These are phyloP conservation scores for Aspergillus calidoustus DNA, from an alignment of 2,329 filamentous ascomycete species.

Conservation along the genomic window DNA sequence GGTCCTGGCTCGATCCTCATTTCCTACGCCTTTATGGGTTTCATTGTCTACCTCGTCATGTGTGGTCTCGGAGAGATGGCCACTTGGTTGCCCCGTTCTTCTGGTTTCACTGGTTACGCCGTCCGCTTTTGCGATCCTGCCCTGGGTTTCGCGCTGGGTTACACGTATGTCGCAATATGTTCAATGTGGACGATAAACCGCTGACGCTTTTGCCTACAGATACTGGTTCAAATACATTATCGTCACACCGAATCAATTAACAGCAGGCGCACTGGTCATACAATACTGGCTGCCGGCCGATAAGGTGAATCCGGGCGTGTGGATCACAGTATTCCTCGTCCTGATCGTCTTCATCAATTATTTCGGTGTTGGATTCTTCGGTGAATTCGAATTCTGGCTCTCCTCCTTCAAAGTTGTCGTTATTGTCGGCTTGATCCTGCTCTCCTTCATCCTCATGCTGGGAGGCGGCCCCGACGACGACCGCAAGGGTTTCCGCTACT, in stretches of 20 bases:
- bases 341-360: constrained; percentile 69
- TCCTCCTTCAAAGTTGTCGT: constrained; percentile 71
- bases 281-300: constrained; percentile 73
- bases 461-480: constrained; percentile 69
- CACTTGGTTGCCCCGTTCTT: constrained; percentile 75
- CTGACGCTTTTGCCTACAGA: constrained; percentile 26
- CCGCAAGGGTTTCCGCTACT: constrained; percentile 68
- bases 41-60: constrained; percentile 80
- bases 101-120: constrained; percentile 82
- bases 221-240: constrained; percentile 81
- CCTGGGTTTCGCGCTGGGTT: constrained; percentile 78
- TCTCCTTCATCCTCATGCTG: constrained; percentile 65
- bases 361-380: constrained; percentile 71
- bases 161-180: constrained; percentile 55
- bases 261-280: constrained; percentile 77
- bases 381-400: constrained; percentile 67
- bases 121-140: constrained; percentile 79
- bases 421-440: constrained; percentile 68
- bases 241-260: constrained; percentile 82
- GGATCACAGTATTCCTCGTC: constrained; percentile 73
- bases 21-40: constrained; percentile 49
- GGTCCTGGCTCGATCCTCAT: constrained; percentile 50
- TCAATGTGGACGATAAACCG: background rate
- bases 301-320: constrained; percentile 75
- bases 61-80: constrained; percentile 83